A percentile compares a stretch with the other conserved stretches of the same genome.
Conservation (phyloP, 306 rosid genomes). For the Citrullus mucosospermus region DNA sequence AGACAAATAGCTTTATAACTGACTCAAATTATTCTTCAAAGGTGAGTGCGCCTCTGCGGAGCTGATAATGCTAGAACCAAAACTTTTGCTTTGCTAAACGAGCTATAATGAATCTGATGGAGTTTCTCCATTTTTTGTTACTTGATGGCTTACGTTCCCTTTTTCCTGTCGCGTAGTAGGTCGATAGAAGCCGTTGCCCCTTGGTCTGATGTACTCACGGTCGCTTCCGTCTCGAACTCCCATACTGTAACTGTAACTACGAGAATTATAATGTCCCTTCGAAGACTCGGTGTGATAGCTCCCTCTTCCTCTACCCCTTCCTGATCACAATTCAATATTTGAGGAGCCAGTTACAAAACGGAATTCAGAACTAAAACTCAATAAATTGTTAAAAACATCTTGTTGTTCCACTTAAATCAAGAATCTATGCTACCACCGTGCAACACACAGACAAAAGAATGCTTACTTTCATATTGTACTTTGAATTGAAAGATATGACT, state of each 20-base stretch:
- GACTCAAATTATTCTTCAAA: constrained; percentile 17
- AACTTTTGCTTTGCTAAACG: constrained; percentile 17
- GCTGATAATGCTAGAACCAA: constrained; percentile 38
- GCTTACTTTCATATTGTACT: too few species aligned
- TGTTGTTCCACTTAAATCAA: not conserved
- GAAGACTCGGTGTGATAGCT: constrained; percentile 56
- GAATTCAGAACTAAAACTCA: not conserved
- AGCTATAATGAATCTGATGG: constrained; percentile 29
- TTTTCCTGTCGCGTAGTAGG: constrained; percentile 50
- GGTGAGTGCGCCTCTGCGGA: constrained; percentile 20
- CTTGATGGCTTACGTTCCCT: constrained; percentile 36
- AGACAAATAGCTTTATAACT: constrained; percentile 10
- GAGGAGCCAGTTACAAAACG: not conserved
- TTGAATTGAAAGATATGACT: not conserved
- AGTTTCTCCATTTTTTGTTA: constrained; percentile 45
- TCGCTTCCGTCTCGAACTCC: constrained; percentile 56
- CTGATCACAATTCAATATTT: constrained; percentile 27
- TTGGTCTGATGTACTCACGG: constrained; percentile 42
- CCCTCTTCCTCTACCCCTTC: constrained; percentile 91
- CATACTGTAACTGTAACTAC: constrained; percentile 40
- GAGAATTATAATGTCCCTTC: constrained; percentile 51
- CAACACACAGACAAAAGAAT: not conserved
- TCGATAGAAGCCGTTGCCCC: constrained; percentile 73
- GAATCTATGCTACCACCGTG: not conserved
- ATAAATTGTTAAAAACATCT: not conserved